Conservation (phyloP, 2,329 filamentous ascomycete genomes). For the Pyrenophora graminea region DNA sequence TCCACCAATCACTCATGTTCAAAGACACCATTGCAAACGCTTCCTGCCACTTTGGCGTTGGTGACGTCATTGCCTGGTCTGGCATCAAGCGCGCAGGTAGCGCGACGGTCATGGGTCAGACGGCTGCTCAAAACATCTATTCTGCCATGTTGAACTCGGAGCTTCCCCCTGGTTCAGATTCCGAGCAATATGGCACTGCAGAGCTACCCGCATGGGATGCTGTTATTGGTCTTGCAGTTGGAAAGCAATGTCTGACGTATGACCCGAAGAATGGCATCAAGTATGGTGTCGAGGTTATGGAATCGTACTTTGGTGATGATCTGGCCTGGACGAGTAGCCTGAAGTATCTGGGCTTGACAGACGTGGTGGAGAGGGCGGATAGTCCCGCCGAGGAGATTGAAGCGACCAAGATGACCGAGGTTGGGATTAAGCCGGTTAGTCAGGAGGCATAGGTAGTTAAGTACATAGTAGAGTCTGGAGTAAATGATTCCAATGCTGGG, state of each 20-base stretch:
- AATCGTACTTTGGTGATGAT: slow-evolving; percentile 69
- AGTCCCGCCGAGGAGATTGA: slow-evolving; percentile 19
- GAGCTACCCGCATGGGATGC: slow-evolving; percentile 47
- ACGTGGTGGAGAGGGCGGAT: slow-evolving; percentile 36
- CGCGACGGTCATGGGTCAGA: slow-evolving; percentile 74
- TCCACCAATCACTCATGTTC: slow-evolving; percentile 61
- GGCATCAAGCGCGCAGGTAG: slow-evolving; percentile 80
- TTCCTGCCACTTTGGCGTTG: slow-evolving; percentile 67
- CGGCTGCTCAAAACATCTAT: slow-evolving; percentile 63
- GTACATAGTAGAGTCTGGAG: neutral
- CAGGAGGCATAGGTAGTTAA: slow-evolving; percentile 20
- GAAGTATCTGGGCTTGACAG: slow-evolving; percentile 40
- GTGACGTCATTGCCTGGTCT: slow-evolving; percentile 72
- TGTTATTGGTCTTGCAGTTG: slow-evolving; percentile 72
- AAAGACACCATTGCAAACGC: slow-evolving; percentile 59
- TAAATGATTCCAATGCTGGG: neutral
- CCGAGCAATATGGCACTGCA: slow-evolving; percentile 22
- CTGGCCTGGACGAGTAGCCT: slow-evolving; percentile 55
- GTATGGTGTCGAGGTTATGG: slow-evolving; percentile 65
- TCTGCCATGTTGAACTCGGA: slow-evolving; percentile 44
- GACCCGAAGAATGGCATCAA: slow-evolving; percentile 61
- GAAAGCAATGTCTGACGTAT: slow-evolving; percentile 69
- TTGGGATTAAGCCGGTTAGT: slow-evolving; percentile 37
- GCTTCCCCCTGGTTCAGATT: slow-evolving; percentile 17
- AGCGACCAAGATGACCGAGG: slow-evolving; percentile 31